Evolutionary conservation across 495 filamentous ascomycete species (phyloP).

Genomic region (Extremus antarcticus): DNA sequence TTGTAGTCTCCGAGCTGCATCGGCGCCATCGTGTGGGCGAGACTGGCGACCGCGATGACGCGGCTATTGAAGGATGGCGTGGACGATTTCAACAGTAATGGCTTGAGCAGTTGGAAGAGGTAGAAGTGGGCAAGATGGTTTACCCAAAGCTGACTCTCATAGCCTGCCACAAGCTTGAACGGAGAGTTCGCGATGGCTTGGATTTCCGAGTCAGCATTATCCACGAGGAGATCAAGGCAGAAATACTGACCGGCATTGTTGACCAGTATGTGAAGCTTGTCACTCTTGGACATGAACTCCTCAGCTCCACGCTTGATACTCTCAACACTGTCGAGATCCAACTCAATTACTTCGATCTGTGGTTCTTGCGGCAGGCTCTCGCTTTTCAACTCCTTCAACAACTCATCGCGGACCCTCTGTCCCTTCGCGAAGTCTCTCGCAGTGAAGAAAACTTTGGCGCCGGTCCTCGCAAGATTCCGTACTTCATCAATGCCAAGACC

Average conservation of each 20-base stretch:
- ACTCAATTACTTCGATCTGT: background rate
- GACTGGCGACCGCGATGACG: conserved; percentile 33
- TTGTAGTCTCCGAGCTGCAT: conserved; percentile 23
- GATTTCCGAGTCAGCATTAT: background rate
- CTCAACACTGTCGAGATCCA: background rate
- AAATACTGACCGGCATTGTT: conserved; percentile 17
- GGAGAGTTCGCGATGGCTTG: conserved; percentile 34
- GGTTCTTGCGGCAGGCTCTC: background rate
- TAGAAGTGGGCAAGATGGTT: conserved; percentile 44
- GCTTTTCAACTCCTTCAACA: background rate
- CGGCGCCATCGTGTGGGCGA: conserved; percentile 25
- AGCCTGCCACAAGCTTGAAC: conserved; percentile 27
- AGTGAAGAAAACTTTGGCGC: conserved; percentile 36
- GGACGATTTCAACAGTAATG: conserved; percentile 29
- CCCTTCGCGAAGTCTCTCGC: conserved; percentile 33
- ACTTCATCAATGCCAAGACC: conserved; percentile 44
- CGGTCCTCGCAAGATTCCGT: conserved; percentile 35
- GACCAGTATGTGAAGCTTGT: conserved; percentile 22
- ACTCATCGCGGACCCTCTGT: conserved; percentile 14
- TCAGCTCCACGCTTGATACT: background rate
- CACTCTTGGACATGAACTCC: background rate
- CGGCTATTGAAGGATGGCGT: conserved; percentile 32
- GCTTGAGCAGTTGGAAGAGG: conserved; percentile 39
- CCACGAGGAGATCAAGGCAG: background rate
- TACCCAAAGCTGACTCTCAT: conserved; percentile 38